Base-by-base conservation (phyloP, 768 basidiomycete genomes). In the Clathrus columnatus region DNA sequence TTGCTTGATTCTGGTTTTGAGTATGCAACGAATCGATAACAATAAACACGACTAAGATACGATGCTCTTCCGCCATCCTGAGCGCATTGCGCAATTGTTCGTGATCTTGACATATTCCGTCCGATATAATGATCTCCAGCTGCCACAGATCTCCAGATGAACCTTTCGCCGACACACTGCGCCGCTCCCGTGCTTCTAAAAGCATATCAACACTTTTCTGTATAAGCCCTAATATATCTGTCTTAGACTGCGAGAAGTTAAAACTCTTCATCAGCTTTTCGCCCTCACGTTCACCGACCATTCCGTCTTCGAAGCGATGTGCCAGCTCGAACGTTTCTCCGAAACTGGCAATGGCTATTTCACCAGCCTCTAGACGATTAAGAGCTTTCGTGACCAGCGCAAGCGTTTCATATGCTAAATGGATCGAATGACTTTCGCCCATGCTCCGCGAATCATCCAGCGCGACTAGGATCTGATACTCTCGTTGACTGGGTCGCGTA, bases 41-140 rank as follows among this genome's bases (percentile, higher is more conserved):
- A 68, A 99, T 81, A 75, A 99, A 99, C 51, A 97, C 94, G 50
- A 99, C 80, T 87, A 98, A 85, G 62, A 98, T 84, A 26, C 85
- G 78, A 67, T 92, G 89, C 62, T 90, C 94, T 61, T 86, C 82
- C 4, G 95, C 96, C 61, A 80, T 82, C 30, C 96, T 76, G 18
- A 99, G 74, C 26, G 90, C 69, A 2, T 83, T 82, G 32, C 87
- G 82, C 49, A 99, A 75, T 61, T 78, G 76, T 42, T 93, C 88
- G 68, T 97, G 94, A 65, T 96, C 90, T 67, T 98, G 92, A 66
- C 94, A 98, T 61, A 97, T 87, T n/a, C 96, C 96, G 63, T 99
- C 96, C 16, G 93, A 97, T 58, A 99, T 91, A 75, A 99, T 96
- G 71, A 98, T 90, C 68, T 97, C 82, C 52, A 99, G 78, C 67